Percentiles rank a stretch among this genome's conserved stretches.
Evolutionary conservation across 2,329 filamentous ascomycete genomes (phyloP).

Genomic region (Ophiostoma tasmaniense): DNA sequence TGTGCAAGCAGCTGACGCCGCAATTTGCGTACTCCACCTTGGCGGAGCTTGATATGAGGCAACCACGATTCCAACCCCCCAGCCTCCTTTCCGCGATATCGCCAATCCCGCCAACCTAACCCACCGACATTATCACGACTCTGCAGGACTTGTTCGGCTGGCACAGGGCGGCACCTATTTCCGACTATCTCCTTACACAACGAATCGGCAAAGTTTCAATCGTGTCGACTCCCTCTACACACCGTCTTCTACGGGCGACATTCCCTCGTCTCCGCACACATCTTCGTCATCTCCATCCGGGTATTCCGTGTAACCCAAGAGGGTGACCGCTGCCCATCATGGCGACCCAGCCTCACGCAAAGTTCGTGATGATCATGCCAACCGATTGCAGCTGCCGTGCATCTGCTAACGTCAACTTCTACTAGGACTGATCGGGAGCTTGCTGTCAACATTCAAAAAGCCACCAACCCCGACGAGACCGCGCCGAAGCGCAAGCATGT

Average conservation of each 20-base stretch:
- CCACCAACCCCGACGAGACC: constrained; percentile 59
- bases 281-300: constrained; percentile 9
- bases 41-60: constrained; percentile 16
- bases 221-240: not conserved
- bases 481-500: constrained; percentile 84
- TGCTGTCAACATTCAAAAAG: constrained; percentile 62
- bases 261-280: not conserved
- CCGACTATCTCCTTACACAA: not conserved
- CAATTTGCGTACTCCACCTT: constrained; percentile 15
- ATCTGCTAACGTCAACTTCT: not conserved
- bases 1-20: constrained; percentile 11
- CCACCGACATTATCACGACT: not conserved
- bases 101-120: not conserved
- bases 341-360: constrained; percentile 20
- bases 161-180: not conserved
- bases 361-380: constrained; percentile 11
- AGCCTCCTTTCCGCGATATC: constrained; percentile 12
- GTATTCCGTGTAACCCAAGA: constrained; percentile 7
- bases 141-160: constrained; percentile 7
- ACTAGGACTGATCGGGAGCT: constrained; percentile 59
- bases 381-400: not conserved
- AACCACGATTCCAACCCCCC: constrained; percentile 5
- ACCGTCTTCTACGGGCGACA: constrained; percentile 12
- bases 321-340: constrained; percentile 16
- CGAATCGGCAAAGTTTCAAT: not conserved